A percentile compares a stretch with the other conserved stretches of the same genome.
phyloP scores from a whole-genome alignment of 2,329 filamentous ascomycete species.

The Botrytis byssoidea region DNA sequence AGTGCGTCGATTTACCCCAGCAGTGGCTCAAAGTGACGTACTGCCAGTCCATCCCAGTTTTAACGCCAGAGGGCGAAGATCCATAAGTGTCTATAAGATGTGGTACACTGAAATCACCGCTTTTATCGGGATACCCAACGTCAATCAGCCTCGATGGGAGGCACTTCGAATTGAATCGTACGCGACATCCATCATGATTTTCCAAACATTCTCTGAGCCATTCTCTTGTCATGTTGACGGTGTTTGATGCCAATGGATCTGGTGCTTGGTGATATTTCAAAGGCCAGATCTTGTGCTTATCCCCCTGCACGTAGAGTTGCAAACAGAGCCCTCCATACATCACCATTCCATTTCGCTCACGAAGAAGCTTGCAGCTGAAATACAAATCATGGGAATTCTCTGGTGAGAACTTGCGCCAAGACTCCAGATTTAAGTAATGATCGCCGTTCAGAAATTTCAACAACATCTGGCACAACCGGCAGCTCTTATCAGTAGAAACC shows the following conservation, averaged over 20 bases:
- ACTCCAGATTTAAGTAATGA: not conserved
- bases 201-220: not conserved
- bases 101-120: not conserved
- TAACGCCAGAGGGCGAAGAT: not conserved
- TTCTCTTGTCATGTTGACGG: too few relatives aligned
- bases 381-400: not conserved
- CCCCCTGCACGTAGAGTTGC: not conserved
- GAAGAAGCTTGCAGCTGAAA: conserved; percentile 1
- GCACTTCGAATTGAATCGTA: not conserved
- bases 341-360: not conserved
- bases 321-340: not conserved
- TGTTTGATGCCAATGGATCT: not conserved
- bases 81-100: not conserved
- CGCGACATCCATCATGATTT: not conserved
- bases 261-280: not conserved
- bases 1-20: not conserved
- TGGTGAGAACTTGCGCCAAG: not conserved
- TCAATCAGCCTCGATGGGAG: not conserved
- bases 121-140: not conserved
- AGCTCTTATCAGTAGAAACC: not conserved
- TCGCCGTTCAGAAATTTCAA: not conserved
- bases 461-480: not conserved
- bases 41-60: not conserved
- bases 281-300: not conserved
- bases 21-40: not conserved